Base-by-base conservation (phyloP, 2,329 filamentous ascomycete genomes). In the Botrytis tulipae region DNA sequence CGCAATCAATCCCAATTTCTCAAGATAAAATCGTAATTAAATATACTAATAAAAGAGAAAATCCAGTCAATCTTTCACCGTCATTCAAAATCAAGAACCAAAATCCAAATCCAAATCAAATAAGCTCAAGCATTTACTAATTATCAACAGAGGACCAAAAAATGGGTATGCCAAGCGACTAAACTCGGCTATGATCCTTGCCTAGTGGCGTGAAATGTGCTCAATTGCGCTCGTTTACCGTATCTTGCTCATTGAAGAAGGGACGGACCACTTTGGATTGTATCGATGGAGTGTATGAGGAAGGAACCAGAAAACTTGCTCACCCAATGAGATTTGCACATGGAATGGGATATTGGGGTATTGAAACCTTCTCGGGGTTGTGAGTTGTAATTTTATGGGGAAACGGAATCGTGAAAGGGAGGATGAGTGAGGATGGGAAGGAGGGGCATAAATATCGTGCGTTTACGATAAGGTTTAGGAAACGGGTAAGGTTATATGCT, bases 131-230 rank as follows among this genome's bases (percentile, higher is more conserved):
- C 6, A 22, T 54, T 48, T 66, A 46, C 46, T 35, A 63, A 29
- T 63, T 22, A 48, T 25, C 40, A 25, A 25, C n/a, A 16, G 35
- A 40, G 25, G 35, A 57, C 9, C 48, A n/a, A 35, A 40, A 18
- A 25, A 68, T 37, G 40, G 44, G 62, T 35, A 59, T 14, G 62
- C 70, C 70, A 68, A 72, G 70, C 59, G 29, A 37, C 25, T 42
- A 67, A 29, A 29, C 5, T 68, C 48, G 61, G 37, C 63, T 44
- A 67, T 25, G 22, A 59, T 29, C 70, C 70, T 8, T 59, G 61
- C 42, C 25, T 4, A 46, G 65, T 74, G 73, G 73, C 73, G 72
- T 71, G 73, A 74, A 72, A 74, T 72, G 29, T 74, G 73, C 73
- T 74, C 73, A 74, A 74, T 72, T 60, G 48, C 69, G 48, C 73